Percentiles rank a stretch among this genome's conserved stretches.
Evolutionary conservation across 441 rosid species (phyloP).

Genomic region (Pelargonium fulgidum): DNA sequence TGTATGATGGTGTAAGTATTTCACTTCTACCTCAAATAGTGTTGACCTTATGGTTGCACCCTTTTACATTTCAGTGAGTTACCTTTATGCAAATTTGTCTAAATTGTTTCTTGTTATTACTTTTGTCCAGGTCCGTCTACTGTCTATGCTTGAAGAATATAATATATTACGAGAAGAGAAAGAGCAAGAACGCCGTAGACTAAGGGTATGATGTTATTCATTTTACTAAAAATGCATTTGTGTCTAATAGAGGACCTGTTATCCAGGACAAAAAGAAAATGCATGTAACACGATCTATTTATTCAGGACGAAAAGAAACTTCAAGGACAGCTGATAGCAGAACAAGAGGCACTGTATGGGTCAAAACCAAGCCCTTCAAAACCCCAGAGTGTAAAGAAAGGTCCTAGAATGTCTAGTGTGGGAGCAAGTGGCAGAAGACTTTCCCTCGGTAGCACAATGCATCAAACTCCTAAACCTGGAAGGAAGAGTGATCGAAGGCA

Average conservation of each 20-base stretch:
- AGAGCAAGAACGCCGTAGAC: slow-evolving; percentile 85
- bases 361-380: slow-evolving; percentile 78
- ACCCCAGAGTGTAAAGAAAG: slow-evolving; percentile 50
- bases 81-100: background rate
- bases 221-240: no score
- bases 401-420: slow-evolving; percentile 55
- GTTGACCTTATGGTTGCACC: no score
- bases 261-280: no score
- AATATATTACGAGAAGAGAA: slow-evolving; percentile 67
- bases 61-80: background rate
- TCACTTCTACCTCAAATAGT: background rate
- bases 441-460: slow-evolving; percentile 39
- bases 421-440: slow-evolving; percentile 55
- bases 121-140: slow-evolving; percentile 52
- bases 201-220: slow-evolving; percentile 41
- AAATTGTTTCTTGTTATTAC: background rate
- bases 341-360: slow-evolving; percentile 82
- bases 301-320: slow-evolving; percentile 72
- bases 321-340: slow-evolving; percentile 77
- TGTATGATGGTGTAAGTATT: slow-evolving; percentile 78
- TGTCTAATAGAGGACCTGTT: no score
- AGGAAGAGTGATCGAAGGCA: slow-evolving; percentile 20
- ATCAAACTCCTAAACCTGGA: slow-evolving; percentile 28
- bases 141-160: slow-evolving; percentile 89
- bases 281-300: background rate